Conservation (phyloP, 371 early-diverging fungal genomes). For the Saksenaea vasiformis region DNA sequence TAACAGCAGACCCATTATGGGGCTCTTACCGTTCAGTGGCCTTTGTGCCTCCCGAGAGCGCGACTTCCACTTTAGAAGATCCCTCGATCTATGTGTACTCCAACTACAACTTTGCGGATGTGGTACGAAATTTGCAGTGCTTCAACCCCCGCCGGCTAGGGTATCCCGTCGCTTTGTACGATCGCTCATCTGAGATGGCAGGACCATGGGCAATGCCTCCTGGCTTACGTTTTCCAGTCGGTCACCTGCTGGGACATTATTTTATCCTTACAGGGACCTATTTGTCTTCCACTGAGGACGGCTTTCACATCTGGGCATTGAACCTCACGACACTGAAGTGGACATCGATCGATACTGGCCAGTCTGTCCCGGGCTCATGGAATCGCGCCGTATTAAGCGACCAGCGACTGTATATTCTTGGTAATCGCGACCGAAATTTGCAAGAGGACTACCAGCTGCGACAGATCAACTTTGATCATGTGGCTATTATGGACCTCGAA, state of each 20-base stretch:
- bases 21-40: constrained; percentile 80
- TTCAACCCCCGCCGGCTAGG: constrained; percentile 43
- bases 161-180: constrained; percentile 32
- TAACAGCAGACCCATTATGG: constrained; percentile 63
- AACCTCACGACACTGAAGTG: constrained; percentile 66
- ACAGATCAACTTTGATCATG: constrained; percentile 76
- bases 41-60: constrained; percentile 29
- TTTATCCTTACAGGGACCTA: constrained; percentile 76
- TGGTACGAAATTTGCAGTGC: constrained; percentile 69
- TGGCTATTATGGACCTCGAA: constrained; percentile 71
- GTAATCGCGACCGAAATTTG: constrained; percentile 67
- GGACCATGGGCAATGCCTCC: constrained; percentile 65
- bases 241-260: constrained; percentile 66
- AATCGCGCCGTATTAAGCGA: constrained; percentile 67
- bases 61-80: constrained; percentile 8
- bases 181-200: constrained; percentile 65
- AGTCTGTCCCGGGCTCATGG: constrained; percentile 73
- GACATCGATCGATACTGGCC: constrained; percentile 70
- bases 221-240: constrained; percentile 80
- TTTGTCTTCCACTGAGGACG: constrained; percentile 63
- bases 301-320: constrained; percentile 77
- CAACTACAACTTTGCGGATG: constrained; percentile 79
- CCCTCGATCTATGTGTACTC: constrained; percentile 66
- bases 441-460: constrained; percentile 77
- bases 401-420: constrained; percentile 71